Evolutionary conservation across 1,139 yeast species (phyloP), one percentile per base, ranked within the genome.

Genomic region (Sugiyamaella japonica): DNA sequence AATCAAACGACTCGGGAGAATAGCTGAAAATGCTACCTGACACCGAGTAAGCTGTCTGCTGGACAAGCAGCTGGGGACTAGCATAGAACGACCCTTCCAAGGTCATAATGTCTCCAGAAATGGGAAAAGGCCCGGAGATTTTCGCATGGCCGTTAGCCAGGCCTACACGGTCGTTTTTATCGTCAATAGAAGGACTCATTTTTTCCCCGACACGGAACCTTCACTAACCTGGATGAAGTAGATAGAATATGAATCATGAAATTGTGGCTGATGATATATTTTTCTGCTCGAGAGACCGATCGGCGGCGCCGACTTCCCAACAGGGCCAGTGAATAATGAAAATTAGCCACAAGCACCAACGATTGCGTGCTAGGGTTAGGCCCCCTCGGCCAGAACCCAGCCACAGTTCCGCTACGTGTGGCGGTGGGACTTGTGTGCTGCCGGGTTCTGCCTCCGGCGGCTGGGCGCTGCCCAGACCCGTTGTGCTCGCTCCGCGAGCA

Each of bases 1-100:
- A 73, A 56, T 81, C 76, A 63, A 82, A 81, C 10, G 80, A 77
- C 48, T 82, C 80, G 12, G 87, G 86, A 40, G 86, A 78, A 57
- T 86, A 90, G 57, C 86, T 80, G 72, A 90, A 90, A 53, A 90
- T 77, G 62, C 83, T 79, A 60, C 80, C 76, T 48, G 85, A 77
- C 58, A 85, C 72, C 36, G 86, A 74, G 68, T 85, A 88, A 39
- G 86, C 73, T 5, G 86, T 78, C 61, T 87, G 87, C 65, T 82
- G 79, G 58, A 88, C 79, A 46, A 87, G 73, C 50, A 82, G 76
- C 62, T 77, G 76, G n/a, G 88, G 83, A n/a, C 89, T 79, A 46
- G 64, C 60, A 49, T 66, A 65, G 15, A 63, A 50, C 8, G 66
- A 57, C 0, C 69, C 67, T 17, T 57, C 42, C 31, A 63, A 44